Evolutionary conservation across 257 asterid species (phyloP), one percentile per base, ranked within the genome.

Genomic region (Fraxinus quadrangulata): DNA sequence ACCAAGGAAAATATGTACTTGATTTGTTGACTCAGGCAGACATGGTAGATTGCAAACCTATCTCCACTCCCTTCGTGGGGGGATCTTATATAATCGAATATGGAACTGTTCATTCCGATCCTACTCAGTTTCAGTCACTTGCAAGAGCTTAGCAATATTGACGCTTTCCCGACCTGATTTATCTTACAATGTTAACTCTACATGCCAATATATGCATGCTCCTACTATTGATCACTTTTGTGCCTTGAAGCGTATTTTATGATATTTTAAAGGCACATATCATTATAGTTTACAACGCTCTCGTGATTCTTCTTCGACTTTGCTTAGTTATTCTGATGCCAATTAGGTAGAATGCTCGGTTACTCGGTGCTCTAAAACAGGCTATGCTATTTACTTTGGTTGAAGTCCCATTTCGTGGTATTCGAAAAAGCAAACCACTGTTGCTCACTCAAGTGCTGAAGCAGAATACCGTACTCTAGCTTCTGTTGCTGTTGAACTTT

Each of bases 371-470:
- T 69, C 73, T 8, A 70, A 31, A 10, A 31, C 3, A 4, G 51
- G 49, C 9, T 70, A 11, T 19, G n/a, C 2, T 31, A 6, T 36
- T 37, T 36, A 31, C 36, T 17, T 36, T 21, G 74, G 74, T 3
- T 3, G 26, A 19, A 70, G 36, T 36, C n/a, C 19, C 1, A 31
- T 70, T 17, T 70, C 28, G 1, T 70, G 54, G 49, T 31, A 54
- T 19, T 17, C 74, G 2, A 40, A 70, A 70, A 70, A 37, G 47
- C 63, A 72, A 72, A 24, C 75, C n/a, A 72, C 37, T 7, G 8
- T 42, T n/a, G 37, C 75, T 4, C 75, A 39, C 6, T 70, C 74
- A 11, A 31, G 74, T 33, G 8, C 10, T 1, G 17, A 70, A 21
- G 23, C 54, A 0, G 39, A 72, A 21, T 72, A 42, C 0, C 40